A percentile compares a stretch with the other conserved stretches of the same genome.
Evolutionary conservation across 306 rosid species (phyloP).

Genomic region (Adenanthera pavonina): DNA sequence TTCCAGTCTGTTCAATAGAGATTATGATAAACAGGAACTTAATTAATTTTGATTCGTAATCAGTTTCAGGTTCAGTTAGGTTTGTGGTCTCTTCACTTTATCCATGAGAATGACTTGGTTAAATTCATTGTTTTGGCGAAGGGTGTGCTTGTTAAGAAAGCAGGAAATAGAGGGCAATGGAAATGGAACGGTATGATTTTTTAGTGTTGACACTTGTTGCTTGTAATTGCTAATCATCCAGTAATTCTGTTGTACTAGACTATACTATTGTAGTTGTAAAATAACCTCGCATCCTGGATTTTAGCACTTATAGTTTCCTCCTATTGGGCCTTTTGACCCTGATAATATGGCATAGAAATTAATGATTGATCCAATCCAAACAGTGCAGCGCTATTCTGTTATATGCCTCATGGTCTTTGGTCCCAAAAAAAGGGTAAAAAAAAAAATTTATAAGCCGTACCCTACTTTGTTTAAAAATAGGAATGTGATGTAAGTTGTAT

Average conservation of each 20-base stretch:
- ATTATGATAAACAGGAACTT: conserved; percentile 15
- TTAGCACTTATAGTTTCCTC: not conserved
- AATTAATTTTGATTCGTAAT: not conserved
- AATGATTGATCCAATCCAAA: too few species aligned
- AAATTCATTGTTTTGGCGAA: too few species aligned
- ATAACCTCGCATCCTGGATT: conserved; percentile 8
- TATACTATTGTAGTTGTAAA: conserved; percentile 9
- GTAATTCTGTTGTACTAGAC: conserved; percentile 21
- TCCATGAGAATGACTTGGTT: not conserved
- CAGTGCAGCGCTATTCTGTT: too few species aligned
- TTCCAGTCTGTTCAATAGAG: conserved; percentile 32
- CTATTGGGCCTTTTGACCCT: too few species aligned
- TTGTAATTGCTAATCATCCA: not conserved
- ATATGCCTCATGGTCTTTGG: too few species aligned
- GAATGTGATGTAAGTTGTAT: too few species aligned
- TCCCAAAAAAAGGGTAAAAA: too few species aligned
- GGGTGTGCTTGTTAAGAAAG: not conserved
- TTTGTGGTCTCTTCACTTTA: conserved; percentile 1
- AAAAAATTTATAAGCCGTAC: too few species aligned
- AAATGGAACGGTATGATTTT: not conserved
- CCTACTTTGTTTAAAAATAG: too few species aligned
- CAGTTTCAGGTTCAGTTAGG: conserved; percentile 12
- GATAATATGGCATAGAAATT: too few species aligned
- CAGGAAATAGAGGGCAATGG: not conserved
- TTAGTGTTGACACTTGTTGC: not conserved